Base-by-base conservation (phyloP, 495 filamentous ascomycete genomes). In the Aspergillus haitiensis region DNA sequence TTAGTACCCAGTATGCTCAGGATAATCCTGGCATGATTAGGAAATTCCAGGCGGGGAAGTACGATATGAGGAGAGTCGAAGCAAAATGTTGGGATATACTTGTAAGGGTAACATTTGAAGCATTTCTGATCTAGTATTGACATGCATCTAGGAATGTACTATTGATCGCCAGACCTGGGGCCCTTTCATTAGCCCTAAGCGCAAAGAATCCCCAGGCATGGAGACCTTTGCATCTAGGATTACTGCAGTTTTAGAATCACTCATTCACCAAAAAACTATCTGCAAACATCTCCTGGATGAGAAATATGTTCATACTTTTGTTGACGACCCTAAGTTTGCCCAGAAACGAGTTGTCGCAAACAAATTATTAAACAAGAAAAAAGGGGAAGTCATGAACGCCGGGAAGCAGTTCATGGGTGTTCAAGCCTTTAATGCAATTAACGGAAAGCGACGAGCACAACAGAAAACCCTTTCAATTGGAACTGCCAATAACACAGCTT, bases 211-310 rank as follows among this genome's bases (percentile, higher is more conserved):
- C 5, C 21, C 21, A 31, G 57, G 57, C 1, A n/a, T 27, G 7
- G 46, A 46, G 33, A 54, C 44, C 5, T 61, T 66, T 33, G 18
- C 36, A 7, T 8, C 60, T 46, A 52, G 63, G 13, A 42, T 65
- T 10, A 36, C 52, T 10, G 47, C 44, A 15, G 57, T 63, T 5
- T 40, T 66, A 4, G 54, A 62, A 16, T 36, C 18, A 3, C 42
- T 64, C 7, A 12, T 33, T 7, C 21, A 46, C 7, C 71, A 71
- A 44, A 76, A 78, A 56, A 73, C 74, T 0, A 69, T 76, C 12
- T 74, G 72, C 64, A 76, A 77, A 61, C 75, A 78, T 45, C 42
- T 77, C 10, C 49, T 77, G 13, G 73, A 72, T 39, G 53, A 71
- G 0, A 31, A 56, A 5, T 77, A 71, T 47, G 48, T 70, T 21